Evolutionary conservation across 176 grass and related monocot species (phyloP), one percentile per base, ranked within the genome.

Genomic region (Chloris gayana): DNA sequence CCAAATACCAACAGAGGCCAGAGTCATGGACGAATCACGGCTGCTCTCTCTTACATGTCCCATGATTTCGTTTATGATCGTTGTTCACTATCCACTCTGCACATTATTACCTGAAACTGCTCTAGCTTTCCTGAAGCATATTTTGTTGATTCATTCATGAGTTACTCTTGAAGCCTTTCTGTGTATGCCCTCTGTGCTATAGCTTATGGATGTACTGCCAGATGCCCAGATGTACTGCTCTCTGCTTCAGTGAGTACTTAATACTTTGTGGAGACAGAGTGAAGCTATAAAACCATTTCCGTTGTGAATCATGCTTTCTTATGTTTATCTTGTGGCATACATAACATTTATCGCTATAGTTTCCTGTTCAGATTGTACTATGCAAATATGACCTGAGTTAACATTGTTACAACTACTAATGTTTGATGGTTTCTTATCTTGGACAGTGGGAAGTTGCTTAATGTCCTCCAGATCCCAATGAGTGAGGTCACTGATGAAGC

Each of bases 391-490:
- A 14, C 35, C 42, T 80, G 72, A 72, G 35, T 73, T 47, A 39
- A n/a, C 27, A 31, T 73, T 3, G 1, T 32, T 69, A 30, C 22
- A 72, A 24, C n/a, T 79, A 29, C 15, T 81, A 12, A 49, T 10
- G 22, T 72, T 84, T 24, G 53, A 37, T 83, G 34, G 1, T 63
- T 64, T 18, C 24, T 71, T 70, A 7, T 54, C 17, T 65, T 77
- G 75, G 41, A 66, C 76, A 93, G 91, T 64, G 76, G 70, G 17
- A 85, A 47, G 61, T 57, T 82, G 72, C 73, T 90, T 3, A 85
- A 81, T 78, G 81, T 89, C 35, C 91, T 90, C 4, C 81, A 82
- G 27, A 90, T 93, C 4, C 87, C 91, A 74, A 82, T 93, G 87
- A 87, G 91, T 26, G 81, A 85, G 21, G 53, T 93, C 13, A 82